Evolutionary conservation across 192 early-diverging fungal species (phyloP).

Genomic region (Diversispora eburnea): DNA sequence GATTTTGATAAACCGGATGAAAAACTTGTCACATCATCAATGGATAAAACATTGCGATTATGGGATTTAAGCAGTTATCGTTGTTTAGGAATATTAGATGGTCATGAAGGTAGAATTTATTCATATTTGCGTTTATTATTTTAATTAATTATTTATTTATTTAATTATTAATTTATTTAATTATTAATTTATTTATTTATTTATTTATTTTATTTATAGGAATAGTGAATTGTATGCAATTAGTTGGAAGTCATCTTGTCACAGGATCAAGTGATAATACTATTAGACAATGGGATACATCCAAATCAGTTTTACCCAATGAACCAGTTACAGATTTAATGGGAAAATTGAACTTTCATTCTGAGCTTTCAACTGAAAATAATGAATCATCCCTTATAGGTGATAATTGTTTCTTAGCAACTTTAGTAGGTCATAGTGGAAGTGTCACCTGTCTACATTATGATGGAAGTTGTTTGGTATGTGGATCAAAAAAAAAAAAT

Average conservation of each 20-base stretch:
- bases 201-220: conserved; percentile 9
- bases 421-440: conserved; percentile 45
- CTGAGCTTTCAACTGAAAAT: conserved; percentile 21
- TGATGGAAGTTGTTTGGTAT: conserved; percentile 50
- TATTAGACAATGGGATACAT: conserved; percentile 28
- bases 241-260: conserved; percentile 4
- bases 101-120: conserved; percentile 33
- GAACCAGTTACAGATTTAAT: not conserved
- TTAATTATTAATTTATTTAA: not conserved
- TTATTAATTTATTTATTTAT: not conserved
- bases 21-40: conserved; percentile 59
- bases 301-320: not conserved
- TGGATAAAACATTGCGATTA: conserved; percentile 65
- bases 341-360: not conserved
- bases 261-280: conserved; percentile 24
- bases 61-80: conserved; percentile 63
- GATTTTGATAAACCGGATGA: conserved; percentile 57
- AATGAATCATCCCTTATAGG: conserved; percentile 15
- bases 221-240: conserved; percentile 21
- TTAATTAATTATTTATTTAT: conserved; percentile 1
- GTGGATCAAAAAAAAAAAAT: not conserved
- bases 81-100: conserved; percentile 52
- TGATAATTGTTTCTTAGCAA: conserved; percentile 36
- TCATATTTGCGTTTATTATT: not conserved
- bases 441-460: conserved; percentile 50